Evolutionary conservation across 768 basidiomycete species (phyloP).

Genomic region (Pleurotus eryngii): DNA sequence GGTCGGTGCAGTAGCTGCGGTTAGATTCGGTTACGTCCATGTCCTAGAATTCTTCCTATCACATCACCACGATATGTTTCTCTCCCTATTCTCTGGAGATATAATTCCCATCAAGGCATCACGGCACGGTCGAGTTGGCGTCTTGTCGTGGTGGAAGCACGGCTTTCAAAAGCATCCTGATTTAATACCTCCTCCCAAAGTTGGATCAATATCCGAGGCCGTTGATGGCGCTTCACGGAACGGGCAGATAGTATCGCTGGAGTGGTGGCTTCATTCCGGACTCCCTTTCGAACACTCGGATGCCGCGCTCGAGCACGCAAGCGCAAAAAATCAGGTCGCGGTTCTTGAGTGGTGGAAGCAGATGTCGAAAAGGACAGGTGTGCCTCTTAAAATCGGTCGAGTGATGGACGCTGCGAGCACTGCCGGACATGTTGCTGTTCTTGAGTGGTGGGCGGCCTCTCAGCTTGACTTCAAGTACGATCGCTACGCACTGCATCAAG

Average conservation of each 20-base stretch:
- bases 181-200: constrained; percentile 51
- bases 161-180: constrained; percentile 59
- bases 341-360: constrained; percentile 84
- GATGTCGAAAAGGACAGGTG: constrained; percentile 41
- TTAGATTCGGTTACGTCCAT: constrained; percentile 74
- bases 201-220: constrained; percentile 58
- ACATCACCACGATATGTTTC: constrained; percentile 62
- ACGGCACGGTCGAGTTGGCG: constrained; percentile 63
- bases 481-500: constrained; percentile 70
- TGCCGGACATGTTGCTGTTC: constrained; percentile 68
- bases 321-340: constrained; percentile 70
- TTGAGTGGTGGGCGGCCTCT: constrained; percentile 85
- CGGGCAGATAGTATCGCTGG: constrained; percentile 69
- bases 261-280: constrained; percentile 78
- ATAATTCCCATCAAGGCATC: constrained; percentile 79
- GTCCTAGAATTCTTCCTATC: constrained; percentile 73
- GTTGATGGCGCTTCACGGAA: constrained; percentile 78
- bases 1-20: constrained; percentile 60
- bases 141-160: constrained; percentile 83
- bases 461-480: constrained; percentile 80
- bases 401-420: constrained; percentile 85
- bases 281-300: constrained; percentile 73
- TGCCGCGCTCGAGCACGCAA: constrained; percentile 75
- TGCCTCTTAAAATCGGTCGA: constrained; percentile 77
- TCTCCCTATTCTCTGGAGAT: constrained; percentile 59